phyloP scores from a whole-genome alignment of 495 filamentous ascomycete genomes.

The Pseudoneurospora amorphoporcata region DNA sequence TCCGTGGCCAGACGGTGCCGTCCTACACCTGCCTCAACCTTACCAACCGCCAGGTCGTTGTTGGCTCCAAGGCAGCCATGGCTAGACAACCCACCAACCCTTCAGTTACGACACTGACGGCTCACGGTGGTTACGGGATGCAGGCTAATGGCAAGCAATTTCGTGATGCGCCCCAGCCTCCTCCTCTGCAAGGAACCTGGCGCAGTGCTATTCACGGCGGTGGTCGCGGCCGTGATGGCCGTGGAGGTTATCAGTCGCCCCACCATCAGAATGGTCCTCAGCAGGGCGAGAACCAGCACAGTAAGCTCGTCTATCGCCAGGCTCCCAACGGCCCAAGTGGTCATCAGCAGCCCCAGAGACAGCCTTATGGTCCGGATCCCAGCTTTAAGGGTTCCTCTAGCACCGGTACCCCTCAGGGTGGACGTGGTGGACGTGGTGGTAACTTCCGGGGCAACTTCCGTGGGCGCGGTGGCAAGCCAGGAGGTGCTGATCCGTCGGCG shows the following conservation, averaged over 20 bases:
- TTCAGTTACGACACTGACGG: slow-evolving; percentile 49
- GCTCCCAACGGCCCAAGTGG: slow-evolving; percentile 1
- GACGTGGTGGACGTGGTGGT: slow-evolving; percentile 27
- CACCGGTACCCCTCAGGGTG: slow-evolving; percentile 6
- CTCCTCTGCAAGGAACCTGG: slow-evolving; percentile 61
- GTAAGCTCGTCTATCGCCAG: slow-evolving; percentile 29
- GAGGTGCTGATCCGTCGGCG: slow-evolving; percentile 16
- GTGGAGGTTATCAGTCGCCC: slow-evolving; percentile 17
- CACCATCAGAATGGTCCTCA: slow-evolving; percentile 12
- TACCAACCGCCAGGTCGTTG: slow-evolving; percentile 68
- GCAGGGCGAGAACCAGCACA: slow-evolving; percentile 32
- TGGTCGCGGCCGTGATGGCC: slow-evolving; percentile 24
- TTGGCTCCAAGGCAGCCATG: slow-evolving; percentile 56
- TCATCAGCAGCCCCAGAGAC: slow-evolving; percentile 12
- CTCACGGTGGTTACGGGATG: slow-evolving; percentile 34
- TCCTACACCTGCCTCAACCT: slow-evolving; percentile 78
- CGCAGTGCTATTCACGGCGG: slow-evolving; percentile 50
- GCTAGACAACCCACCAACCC: slow-evolving; percentile 46
- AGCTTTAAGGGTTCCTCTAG: slow-evolving; percentile 5
- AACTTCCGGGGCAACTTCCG: slow-evolving; percentile 19
- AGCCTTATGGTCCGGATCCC: slow-evolving; percentile 6
- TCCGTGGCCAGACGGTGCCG: slow-evolving; percentile 89
- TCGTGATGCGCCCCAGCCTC: slow-evolving; percentile 55
- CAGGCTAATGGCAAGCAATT: slow-evolving; percentile 53
- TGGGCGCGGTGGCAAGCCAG: slow-evolving; percentile 22